Evolutionary conservation across 176 grass and related monocot species (phyloP).

Genomic region (Miscanthus lutarioriparius): DNA sequence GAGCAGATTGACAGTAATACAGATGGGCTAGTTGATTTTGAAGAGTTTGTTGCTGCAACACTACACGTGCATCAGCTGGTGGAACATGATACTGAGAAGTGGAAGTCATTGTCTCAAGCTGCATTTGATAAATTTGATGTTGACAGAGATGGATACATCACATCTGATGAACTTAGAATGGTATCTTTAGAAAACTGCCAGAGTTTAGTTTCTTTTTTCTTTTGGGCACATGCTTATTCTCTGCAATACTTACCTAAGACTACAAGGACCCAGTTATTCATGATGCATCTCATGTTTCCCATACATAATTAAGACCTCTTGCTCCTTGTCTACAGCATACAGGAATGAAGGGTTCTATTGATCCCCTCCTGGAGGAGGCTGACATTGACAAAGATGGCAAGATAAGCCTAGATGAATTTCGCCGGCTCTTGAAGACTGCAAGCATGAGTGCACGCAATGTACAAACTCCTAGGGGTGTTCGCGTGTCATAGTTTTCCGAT

Average conservation of each 20-base stretch:
- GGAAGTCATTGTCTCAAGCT: constrained; percentile 72
- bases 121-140: constrained; percentile 95
- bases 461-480: constrained; percentile 35
- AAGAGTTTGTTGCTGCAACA: constrained; percentile 92
- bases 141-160: constrained; percentile 91
- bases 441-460: constrained; percentile 78
- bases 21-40: constrained; percentile 93
- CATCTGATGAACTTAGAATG: constrained; percentile 89
- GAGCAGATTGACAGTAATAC: constrained; percentile 94
- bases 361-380: constrained; percentile 78
- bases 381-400: constrained; percentile 95
- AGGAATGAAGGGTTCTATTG: constrained; percentile 85
- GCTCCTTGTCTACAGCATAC: constrained; percentile 59
- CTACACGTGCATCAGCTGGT: constrained; percentile 89
- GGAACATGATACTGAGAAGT: constrained; percentile 81
- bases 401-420: constrained; percentile 95
- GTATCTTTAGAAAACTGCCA: constrained; percentile 34
- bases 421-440: constrained; percentile 84
- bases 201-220: not conserved
- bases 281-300: constrained; percentile 4
- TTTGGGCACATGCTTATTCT: not conserved
- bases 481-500: constrained; percentile 12
- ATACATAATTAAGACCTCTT: not conserved
- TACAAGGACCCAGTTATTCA: not conserved
- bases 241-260: not conserved